phyloP scores from a whole-genome alignment of 306 rosid species.

The Prunus mume region DNA sequence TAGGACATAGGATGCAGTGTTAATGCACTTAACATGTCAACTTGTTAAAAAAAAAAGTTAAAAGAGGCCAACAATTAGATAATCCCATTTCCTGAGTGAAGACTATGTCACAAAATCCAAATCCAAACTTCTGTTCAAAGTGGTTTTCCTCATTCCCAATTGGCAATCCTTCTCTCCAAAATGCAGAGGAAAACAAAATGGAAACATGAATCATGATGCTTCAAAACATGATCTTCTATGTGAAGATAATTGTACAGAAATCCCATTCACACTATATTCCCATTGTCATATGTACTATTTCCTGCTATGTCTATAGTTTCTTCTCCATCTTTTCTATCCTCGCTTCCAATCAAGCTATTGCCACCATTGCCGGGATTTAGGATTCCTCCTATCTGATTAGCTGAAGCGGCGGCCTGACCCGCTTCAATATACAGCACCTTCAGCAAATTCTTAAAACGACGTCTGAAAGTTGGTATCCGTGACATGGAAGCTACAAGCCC shows the following conservation, averaged over 20 bases:
- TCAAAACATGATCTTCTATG: neutral
- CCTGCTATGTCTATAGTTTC: conserved; percentile 13
- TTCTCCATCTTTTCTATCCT: conserved; percentile 8
- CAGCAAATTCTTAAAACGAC: conserved; percentile 53
- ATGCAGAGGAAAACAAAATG: neutral
- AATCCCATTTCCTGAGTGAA: no score
- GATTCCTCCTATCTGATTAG: conserved; percentile 30
- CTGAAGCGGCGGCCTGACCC: conserved; percentile 45
- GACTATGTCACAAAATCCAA: no score
- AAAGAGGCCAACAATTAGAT: no score
- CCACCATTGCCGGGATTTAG: neutral
- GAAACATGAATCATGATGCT: neutral
- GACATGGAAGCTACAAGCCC: conserved; percentile 73
- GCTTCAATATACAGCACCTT: conserved; percentile 68
- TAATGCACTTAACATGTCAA: no score
- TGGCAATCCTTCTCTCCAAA: no score
- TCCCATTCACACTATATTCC: conserved; percentile 18
- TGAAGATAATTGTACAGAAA: neutral
- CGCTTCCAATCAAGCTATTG: conserved; percentile 14
- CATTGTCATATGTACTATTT: conserved; percentile 5
- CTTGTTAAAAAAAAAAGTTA: no score
- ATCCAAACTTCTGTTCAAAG: no score
- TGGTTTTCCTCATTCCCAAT: no score
- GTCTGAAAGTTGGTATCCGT: conserved; percentile 64
- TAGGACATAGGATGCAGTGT: no score